phyloP scores from a whole-genome alignment of 2,329 filamentous ascomycete species.

The Daldinia eschscholtzii region DNA sequence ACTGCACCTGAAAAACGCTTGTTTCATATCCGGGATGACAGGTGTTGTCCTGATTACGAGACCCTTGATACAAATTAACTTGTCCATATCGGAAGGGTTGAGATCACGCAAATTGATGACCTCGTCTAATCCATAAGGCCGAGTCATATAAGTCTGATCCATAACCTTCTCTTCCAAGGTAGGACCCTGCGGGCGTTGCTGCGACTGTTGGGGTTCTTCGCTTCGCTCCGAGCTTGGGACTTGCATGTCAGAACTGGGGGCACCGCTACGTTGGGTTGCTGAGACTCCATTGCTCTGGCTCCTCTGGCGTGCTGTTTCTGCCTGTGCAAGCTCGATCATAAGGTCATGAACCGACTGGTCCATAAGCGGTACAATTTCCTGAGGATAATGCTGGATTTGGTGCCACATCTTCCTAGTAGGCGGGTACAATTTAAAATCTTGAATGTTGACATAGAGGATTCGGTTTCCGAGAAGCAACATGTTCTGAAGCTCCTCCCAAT shows the following conservation, averaged over 20 bases:
- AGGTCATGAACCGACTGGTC: slow-evolving; percentile 94
- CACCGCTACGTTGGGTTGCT: slow-evolving; percentile 68
- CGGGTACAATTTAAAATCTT: slow-evolving; percentile 92
- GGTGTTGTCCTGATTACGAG: slow-evolving; percentile 95
- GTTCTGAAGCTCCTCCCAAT: slow-evolving; percentile 85
- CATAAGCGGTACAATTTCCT: slow-evolving; percentile 96
- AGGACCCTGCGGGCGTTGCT: slow-evolving; percentile 60
- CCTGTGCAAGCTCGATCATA: slow-evolving; percentile 89
- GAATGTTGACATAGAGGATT: slow-evolving; percentile 87
- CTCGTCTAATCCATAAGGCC: slow-evolving; percentile 88
- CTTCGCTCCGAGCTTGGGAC: slow-evolving; percentile 83
- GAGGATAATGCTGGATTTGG: slow-evolving; percentile 92
- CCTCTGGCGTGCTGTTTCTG: slow-evolving; percentile 79
- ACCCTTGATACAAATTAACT: slow-evolving; percentile 93
- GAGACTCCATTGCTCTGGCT: slow-evolving; percentile 51
- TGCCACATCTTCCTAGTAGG: slow-evolving; percentile 95
- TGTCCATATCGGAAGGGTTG: slow-evolving; percentile 96
- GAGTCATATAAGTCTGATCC: slow-evolving; percentile 83
- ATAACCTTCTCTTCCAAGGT: slow-evolving; percentile 85
- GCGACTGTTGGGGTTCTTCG: slow-evolving; percentile 61
- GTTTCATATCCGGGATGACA: slow-evolving; percentile 98
- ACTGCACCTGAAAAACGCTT: slow-evolving; percentile 96
- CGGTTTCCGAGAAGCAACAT: slow-evolving; percentile 90
- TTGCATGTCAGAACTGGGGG: slow-evolving; percentile 78
- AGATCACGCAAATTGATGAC: slow-evolving; percentile 93